Percentiles rank a stretch among this genome's conserved stretches.
These are phyloP conservation scores for Pelargonium nanum DNA, from an alignment of 345 rosid genomes.

Conservation along the genomic window DNA sequence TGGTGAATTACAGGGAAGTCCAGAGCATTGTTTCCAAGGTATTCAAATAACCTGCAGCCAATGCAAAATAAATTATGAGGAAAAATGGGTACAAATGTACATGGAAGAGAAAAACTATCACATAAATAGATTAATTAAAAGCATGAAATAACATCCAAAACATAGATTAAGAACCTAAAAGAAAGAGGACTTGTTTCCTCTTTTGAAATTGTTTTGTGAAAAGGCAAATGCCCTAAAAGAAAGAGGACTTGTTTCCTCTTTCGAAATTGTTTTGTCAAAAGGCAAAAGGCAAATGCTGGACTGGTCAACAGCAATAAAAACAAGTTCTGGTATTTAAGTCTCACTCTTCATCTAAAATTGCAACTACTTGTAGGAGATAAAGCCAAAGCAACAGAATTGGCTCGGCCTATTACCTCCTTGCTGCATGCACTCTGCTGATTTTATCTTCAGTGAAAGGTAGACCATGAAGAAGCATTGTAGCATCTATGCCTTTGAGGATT, in stretches of 20 bases:
- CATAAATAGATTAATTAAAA: neutral
- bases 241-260: neutral
- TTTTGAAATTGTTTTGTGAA: neutral
- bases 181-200: neutral
- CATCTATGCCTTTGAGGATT: constrained; percentile 56
- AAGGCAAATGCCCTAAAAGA: neutral
- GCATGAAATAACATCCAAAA: neutral
- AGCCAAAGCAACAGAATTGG: constrained; percentile 1
- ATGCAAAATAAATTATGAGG: constrained; percentile 5
- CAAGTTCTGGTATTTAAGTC: neutral
- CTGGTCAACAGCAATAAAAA: neutral
- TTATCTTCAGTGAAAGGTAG: constrained; percentile 63
- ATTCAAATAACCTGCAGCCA: constrained; percentile 72
- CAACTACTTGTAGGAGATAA: neutral
- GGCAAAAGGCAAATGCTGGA: neutral
- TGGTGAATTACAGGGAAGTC: constrained; percentile 90
- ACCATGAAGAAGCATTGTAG: constrained; percentile 78
- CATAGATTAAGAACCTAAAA: neutral
- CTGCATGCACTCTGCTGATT: constrained; percentile 85
- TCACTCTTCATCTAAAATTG: no score
- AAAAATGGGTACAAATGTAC: neutral
- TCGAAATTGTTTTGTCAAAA: neutral
- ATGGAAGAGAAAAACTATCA: neutral
- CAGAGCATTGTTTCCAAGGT: constrained; percentile 50
- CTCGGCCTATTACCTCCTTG: constrained; percentile 61